These are phyloP conservation scores for Gossypium lobatum DNA, from an alignment of 441 rosid genomes.

Conservation along the genomic window DNA sequence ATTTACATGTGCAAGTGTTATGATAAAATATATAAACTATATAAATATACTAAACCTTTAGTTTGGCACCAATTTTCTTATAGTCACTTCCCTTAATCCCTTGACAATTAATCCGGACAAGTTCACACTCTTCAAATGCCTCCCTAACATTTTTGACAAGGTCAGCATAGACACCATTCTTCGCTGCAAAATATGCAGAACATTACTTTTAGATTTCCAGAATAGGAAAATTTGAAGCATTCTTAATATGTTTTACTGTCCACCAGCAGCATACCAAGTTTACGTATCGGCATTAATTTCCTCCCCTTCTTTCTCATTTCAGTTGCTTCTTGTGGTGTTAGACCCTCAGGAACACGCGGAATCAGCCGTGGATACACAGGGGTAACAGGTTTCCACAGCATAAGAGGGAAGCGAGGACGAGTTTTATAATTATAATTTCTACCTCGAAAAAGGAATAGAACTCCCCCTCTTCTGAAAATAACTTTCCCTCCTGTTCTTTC, in stretches of 20 bases:
- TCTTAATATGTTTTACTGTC: slow-evolving; percentile 1
- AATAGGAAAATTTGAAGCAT: neutral
- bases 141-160: slow-evolving; percentile 63
- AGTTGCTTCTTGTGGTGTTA: slow-evolving; percentile 55
- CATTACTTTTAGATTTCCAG: slow-evolving; percentile 5
- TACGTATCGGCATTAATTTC: slow-evolving; percentile 64
- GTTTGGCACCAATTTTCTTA: slow-evolving; percentile 82
- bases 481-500: slow-evolving; percentile 87
- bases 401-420: slow-evolving; percentile 77
- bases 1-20: neutral
- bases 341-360: slow-evolving; percentile 60
- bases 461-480: slow-evolving; percentile 69
- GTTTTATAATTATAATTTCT: slow-evolving; percentile 81
- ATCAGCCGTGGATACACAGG: slow-evolving; percentile 80
- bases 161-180: slow-evolving; percentile 74
- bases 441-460: slow-evolving; percentile 73
- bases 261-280: slow-evolving; percentile 46
- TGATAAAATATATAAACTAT: slow-evolving; percentile 1
- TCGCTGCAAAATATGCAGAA: slow-evolving; percentile 40
- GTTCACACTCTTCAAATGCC: slow-evolving; percentile 91
- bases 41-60: slow-evolving; percentile 48
- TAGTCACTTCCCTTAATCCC: slow-evolving; percentile 75
- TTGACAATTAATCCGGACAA: slow-evolving; percentile 75
- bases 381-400: slow-evolving; percentile 83
- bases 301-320: slow-evolving; percentile 82